Conservation (phyloP, 140 eudicot genomes). For the Oenanthe javanica region DNA sequence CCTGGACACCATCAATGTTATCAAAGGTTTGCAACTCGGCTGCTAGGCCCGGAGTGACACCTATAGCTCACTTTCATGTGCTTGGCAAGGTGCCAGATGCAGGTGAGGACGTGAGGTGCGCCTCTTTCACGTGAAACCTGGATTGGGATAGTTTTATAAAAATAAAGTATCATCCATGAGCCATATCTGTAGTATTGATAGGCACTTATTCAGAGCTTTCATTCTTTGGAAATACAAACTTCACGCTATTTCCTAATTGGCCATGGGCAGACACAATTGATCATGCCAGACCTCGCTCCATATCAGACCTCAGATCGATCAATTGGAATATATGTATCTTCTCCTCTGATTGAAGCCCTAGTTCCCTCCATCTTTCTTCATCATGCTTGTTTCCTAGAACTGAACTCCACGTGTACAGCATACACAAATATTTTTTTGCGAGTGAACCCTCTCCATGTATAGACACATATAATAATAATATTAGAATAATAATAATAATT, state of each 20-base stretch:
- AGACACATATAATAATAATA: not conserved
- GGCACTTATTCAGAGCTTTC: not conserved
- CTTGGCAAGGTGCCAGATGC: not conserved
- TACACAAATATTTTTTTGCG: not conserved
- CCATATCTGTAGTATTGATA: not conserved
- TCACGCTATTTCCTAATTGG: not conserved
- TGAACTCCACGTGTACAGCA: not conserved
- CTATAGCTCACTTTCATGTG: not conserved
- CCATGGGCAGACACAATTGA: not conserved
- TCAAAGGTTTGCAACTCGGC: no score
- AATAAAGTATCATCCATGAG: not conserved
- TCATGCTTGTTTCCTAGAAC: not conserved
- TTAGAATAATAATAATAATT: no score
- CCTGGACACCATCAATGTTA: not conserved
- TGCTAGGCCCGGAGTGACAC: not conserved
- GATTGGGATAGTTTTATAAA: not conserved
- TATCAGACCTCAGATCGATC: not conserved
- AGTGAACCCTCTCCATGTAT: not conserved
- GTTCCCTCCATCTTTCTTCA: not conserved
- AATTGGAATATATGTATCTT: not conserved
- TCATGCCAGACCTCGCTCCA: not conserved
- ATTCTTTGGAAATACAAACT: no score
- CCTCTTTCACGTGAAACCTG: not conserved
- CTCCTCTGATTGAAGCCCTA: not conserved
- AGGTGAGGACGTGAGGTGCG: not conserved